Conservation (phyloP, 495 filamentous ascomycete genomes). For the Penicillium mononematosum region DNA sequence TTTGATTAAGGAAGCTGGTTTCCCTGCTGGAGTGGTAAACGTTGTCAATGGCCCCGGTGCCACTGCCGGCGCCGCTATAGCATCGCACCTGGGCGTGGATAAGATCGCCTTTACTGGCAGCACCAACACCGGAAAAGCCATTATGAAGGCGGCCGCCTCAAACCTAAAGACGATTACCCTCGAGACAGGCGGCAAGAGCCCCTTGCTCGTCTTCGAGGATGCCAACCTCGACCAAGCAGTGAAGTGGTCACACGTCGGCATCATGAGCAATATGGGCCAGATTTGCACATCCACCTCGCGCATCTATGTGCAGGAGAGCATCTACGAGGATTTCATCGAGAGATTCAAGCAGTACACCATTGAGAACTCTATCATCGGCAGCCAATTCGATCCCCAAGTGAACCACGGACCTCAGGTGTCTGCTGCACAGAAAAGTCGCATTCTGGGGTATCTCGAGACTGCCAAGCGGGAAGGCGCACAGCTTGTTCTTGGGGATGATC, state of each 20-base stretch:
- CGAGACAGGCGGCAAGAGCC: constrained; percentile 87
- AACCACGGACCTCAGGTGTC: constrained; percentile 88
- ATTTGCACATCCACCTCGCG: constrained; percentile 87
- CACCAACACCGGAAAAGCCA: constrained; percentile 73
- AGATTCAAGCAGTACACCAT: constrained; percentile 66
- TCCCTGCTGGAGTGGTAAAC: constrained; percentile 87
- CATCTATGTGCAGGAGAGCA: constrained; percentile 72
- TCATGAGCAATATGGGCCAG: constrained; percentile 76
- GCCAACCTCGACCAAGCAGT: constrained; percentile 82
- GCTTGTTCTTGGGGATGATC: constrained; percentile 1
- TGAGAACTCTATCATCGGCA: constrained; percentile 62
- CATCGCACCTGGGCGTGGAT: constrained; percentile 71
- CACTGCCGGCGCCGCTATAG: constrained; percentile 73
- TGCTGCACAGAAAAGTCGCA: constrained; percentile 74
- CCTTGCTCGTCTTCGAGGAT: constrained; percentile 80
- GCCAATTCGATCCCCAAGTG: constrained; percentile 71
- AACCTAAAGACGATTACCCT: constrained; percentile 49
- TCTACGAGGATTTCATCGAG: constrained; percentile 74
- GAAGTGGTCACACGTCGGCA: constrained; percentile 77
- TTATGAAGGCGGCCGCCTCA: constrained; percentile 82
- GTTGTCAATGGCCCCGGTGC: constrained; percentile 79
- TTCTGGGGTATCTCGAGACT: constrained; percentile 48
- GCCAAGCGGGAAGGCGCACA: constrained; percentile 62
- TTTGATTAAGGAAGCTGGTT: constrained; percentile 81
- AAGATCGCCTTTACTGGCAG: constrained; percentile 89